Evolutionary conservation across 176 grass and related monocot species (phyloP).

Genomic region (Calamus simplicifolius): DNA sequence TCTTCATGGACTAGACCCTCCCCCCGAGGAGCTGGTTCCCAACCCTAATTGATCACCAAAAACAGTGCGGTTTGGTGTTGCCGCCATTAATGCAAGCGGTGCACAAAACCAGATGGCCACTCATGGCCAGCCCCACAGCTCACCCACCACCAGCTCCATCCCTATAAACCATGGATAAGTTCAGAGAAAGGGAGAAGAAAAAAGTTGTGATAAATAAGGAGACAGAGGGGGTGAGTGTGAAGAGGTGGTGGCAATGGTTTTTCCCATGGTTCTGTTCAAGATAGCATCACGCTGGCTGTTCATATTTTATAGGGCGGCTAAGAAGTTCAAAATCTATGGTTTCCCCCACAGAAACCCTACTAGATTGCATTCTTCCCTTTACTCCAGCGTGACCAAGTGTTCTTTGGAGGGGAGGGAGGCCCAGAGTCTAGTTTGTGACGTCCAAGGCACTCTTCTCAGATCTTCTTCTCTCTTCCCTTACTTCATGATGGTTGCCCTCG

Average conservation of each 20-base stretch:
- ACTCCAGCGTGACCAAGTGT: slow-evolving; percentile 16
- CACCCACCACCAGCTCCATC: no score
- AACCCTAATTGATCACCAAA: no score
- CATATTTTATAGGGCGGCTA: slow-evolving; percentile 35
- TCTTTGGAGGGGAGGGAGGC: slow-evolving; percentile 7
- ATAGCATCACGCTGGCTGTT: slow-evolving; percentile 56
- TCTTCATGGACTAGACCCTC: no score
- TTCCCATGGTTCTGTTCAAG: slow-evolving; percentile 43
- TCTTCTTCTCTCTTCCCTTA: slow-evolving; percentile 49
- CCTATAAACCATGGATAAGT: no score
- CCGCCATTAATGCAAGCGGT: no score
- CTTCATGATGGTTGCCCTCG: slow-evolving; percentile 96
- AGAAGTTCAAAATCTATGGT: slow-evolving; percentile 40
- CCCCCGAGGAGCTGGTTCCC: no score
- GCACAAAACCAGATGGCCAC: no score
- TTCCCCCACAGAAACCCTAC: slow-evolving; percentile 23
- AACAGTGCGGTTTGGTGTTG: no score
- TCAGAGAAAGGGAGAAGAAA: no score
- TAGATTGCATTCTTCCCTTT: slow-evolving; percentile 5
- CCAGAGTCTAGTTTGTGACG: slow-evolving; percentile 38
- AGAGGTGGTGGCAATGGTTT: slow-evolving; percentile 31
- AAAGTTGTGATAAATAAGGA: no score
- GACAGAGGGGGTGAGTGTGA: not conserved
- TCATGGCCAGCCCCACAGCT: no score
- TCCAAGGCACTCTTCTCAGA: slow-evolving; percentile 52